These are phyloP conservation scores for Citrullus colocynthis DNA, from an alignment of 306 rosid genomes.

Conservation along the genomic window DNA sequence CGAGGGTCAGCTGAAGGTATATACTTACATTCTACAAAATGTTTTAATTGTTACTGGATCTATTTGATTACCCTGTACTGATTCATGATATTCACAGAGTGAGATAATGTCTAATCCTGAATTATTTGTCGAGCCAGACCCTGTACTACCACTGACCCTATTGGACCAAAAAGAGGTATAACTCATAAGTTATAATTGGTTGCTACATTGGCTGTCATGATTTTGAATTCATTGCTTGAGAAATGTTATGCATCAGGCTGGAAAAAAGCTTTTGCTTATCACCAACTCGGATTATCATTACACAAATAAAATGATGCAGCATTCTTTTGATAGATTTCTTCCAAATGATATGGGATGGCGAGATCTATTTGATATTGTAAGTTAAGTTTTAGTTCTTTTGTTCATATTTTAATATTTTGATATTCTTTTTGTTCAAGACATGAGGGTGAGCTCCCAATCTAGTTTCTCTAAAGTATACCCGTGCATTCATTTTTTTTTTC, in stretches of 20 bases:
- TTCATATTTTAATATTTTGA: background rate
- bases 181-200: conserved; percentile 2
- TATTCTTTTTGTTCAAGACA: background rate
- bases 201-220: conserved; percentile 1
- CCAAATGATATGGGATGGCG: conserved; percentile 96
- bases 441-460: background rate
- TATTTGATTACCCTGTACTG: conserved; percentile 12
- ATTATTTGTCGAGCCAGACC: conserved; percentile 92
- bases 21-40: background rate
- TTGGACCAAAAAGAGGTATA: conserved; percentile 94
- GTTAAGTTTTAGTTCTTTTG: conserved; percentile 13
- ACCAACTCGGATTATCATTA: conserved; percentile 92
- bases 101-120: conserved; percentile 98
- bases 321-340: conserved; percentile 88
- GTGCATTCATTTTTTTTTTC: background rate
- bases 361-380: conserved; percentile 90
- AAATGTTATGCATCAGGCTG: conserved; percentile 57
- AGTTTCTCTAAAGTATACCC: background rate
- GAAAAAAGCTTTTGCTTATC: conserved; percentile 86
- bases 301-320: conserved; percentile 94
- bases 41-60: background rate
- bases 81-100: conserved; percentile 43
- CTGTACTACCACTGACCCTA: conserved; percentile 75
- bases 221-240: conserved; percentile 8
- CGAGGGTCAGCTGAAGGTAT: conserved; percentile 95